Evolutionary conservation across 1,284 basidiomycete genomes (phyloP).

Genomic region (Cystobasidiaceae sp.): DNA sequence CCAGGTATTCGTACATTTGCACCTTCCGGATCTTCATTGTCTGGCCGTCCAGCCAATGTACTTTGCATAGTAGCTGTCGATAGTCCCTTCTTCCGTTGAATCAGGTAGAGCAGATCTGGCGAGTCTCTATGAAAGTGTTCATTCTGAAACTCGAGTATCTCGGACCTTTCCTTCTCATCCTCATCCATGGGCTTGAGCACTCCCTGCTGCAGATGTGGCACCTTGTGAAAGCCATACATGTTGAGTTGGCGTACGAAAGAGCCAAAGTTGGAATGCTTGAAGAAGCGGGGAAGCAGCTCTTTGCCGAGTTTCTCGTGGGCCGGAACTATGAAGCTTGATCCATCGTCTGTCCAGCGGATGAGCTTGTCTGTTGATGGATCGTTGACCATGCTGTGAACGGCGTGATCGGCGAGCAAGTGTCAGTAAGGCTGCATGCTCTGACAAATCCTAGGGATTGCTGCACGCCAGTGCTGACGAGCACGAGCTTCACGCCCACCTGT

Average conservation of each 20-base stretch:
- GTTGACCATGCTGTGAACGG: constrained; percentile 73
- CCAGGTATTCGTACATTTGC: neutral
- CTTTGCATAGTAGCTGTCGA: constrained; percentile 3
- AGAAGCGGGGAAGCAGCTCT: constrained; percentile 85
- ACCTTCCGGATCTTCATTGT: constrained; percentile 21
- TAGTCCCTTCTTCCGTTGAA: constrained; percentile 65
- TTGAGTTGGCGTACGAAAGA: constrained; percentile 94
- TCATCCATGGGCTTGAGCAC: constrained; percentile 63
- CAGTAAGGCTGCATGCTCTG: too few relatives aligned
- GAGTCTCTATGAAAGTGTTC: constrained; percentile 81
- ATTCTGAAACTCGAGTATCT: constrained; percentile 25
- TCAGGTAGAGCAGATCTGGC: constrained; percentile 81
- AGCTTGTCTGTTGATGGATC: constrained; percentile 73
- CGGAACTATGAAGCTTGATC: constrained; percentile 86
- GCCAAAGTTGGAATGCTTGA: constrained; percentile 92
- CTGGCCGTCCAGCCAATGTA: constrained; percentile 24
- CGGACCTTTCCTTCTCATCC: constrained; percentile 80
- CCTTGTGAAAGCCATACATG: constrained; percentile 81
- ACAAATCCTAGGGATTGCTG: too few relatives aligned
- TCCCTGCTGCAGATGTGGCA: constrained; percentile 91
- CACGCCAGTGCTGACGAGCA: neutral
- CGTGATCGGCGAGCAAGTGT: constrained; percentile 27
- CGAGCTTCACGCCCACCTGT: constrained; percentile 57
- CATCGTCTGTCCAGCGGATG: constrained; percentile 82
- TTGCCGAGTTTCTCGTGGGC: constrained; percentile 89